Conservation (phyloP, 2,329 filamentous ascomycete species). For the Neofusicoccum sp. region DNA sequence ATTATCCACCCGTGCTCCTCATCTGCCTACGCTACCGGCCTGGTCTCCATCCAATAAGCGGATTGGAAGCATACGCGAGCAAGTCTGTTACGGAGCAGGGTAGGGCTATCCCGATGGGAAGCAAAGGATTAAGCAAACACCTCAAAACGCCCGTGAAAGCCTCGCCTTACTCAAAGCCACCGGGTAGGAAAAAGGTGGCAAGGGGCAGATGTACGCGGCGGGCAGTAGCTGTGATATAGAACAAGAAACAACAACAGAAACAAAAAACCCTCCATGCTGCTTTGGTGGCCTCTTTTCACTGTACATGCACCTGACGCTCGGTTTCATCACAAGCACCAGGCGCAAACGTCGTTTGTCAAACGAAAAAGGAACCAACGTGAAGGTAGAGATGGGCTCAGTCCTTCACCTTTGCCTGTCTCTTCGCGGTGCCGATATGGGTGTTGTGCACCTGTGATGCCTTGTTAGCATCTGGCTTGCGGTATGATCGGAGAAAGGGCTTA, state of each 20-base stretch:
- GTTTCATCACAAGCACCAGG: slow-evolving; percentile 2
- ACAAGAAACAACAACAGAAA: slow-evolving; percentile 4
- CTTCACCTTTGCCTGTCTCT: slow-evolving; percentile 64
- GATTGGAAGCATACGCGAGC: too few relatives aligned
- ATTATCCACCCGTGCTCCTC: background rate
- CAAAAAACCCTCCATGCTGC: background rate
- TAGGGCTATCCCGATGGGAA: too few relatives aligned
- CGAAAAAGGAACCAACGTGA: background rate
- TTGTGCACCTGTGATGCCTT: slow-evolving; percentile 64
- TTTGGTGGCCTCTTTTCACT: background rate
- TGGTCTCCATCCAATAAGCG: too few relatives aligned
- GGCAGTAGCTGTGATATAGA: slow-evolving; percentile 2
- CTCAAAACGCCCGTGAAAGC: background rate
- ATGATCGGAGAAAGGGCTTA: background rate
- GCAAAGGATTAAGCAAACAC: background rate
- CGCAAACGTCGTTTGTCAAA: background rate
- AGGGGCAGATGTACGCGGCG: background rate
- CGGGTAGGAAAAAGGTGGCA: too few relatives aligned
- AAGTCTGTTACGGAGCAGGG: too few relatives aligned
- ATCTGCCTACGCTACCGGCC: too few relatives aligned
- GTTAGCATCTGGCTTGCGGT: background rate
- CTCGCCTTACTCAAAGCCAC: too few relatives aligned
- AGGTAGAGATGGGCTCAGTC: slow-evolving; percentile 26
- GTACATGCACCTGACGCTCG: slow-evolving; percentile 8
- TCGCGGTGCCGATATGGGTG: slow-evolving; percentile 88